phyloP scores from a whole-genome alignment of 1,284 basidiomycete genomes.

The Malassezia arunalokei region DNA sequence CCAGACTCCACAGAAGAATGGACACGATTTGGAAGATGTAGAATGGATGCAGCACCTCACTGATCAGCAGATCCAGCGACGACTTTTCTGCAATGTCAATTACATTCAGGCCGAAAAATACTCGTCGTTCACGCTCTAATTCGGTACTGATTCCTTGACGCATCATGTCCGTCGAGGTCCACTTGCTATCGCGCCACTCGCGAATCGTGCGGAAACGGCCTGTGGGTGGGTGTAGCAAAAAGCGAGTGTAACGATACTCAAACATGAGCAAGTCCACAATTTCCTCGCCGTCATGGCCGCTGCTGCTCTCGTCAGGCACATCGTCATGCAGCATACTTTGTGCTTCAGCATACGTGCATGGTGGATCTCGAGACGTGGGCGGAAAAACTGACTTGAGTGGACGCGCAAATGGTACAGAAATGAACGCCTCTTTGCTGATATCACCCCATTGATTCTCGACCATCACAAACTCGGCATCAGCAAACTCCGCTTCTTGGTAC shows the following conservation, averaged over 20 bases:
- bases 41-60: constrained; percentile 50
- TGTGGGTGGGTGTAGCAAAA: constrained; percentile 69
- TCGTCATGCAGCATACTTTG: constrained; percentile 19
- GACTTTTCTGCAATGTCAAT: constrained; percentile 87
- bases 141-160: constrained; percentile 29
- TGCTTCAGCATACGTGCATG: constrained; percentile 34
- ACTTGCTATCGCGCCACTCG: constrained; percentile 79
- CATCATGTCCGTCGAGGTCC: constrained; percentile 54
- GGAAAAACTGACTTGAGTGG: constrained; percentile 41
- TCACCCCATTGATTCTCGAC: constrained; percentile 57
- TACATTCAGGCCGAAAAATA: constrained; percentile 72
- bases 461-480: constrained; percentile 61
- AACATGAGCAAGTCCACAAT: constrained; percentile 47
- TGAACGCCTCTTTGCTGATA: constrained; percentile 25
- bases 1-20: constrained; percentile 82
- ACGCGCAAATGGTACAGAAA: constrained; percentile 37
- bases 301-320: constrained; percentile 7
- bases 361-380: constrained; percentile 36
- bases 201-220: constrained; percentile 71
- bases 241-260: constrained; percentile 71
- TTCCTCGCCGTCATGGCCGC: constrained; percentile 27
- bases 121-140: constrained; percentile 39
- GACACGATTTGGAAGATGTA: constrained; percentile 90
- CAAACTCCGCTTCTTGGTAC: constrained; percentile 71
- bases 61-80: constrained; percentile 65